These are phyloP conservation scores for Silene noctiflora DNA, from an alignment of 179 eudicot species.

Conservation along the genomic window DNA sequence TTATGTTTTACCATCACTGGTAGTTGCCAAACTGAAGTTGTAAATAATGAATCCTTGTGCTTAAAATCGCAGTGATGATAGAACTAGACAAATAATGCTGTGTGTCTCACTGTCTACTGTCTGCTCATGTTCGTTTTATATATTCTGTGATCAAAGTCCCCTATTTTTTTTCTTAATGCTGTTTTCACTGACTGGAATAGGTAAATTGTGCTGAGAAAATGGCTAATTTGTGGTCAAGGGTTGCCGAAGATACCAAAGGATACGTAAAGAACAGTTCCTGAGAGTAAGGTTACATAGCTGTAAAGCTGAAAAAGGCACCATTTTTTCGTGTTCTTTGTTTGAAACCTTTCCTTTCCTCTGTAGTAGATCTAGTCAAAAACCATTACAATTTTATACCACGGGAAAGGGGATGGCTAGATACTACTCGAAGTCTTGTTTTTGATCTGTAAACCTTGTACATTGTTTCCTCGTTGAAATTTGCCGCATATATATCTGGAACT, in stretches of 20 bases:
- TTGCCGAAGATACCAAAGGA: constrained; percentile 71
- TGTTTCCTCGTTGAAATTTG: constrained; percentile 1
- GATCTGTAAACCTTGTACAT: constrained; percentile 25
- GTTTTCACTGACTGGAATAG: constrained; percentile 38
- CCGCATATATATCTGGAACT: constrained; percentile 1
- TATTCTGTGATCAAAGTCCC: no score
- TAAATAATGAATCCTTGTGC: background rate
- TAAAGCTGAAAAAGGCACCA: constrained; percentile 24
- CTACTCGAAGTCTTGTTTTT: constrained; percentile 9
- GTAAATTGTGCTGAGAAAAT: constrained; percentile 71
- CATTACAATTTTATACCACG: constrained; percentile 16
- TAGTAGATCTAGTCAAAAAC: constrained; percentile 12
- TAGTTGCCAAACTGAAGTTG: background rate
- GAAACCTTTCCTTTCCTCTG: constrained; percentile 15
- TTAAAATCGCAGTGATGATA: constrained; percentile 4
- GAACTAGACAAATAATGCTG: background rate
- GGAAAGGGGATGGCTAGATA: constrained; percentile 10
- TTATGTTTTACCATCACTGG: background rate
- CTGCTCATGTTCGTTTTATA: background rate
- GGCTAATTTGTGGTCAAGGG: constrained; percentile 69
- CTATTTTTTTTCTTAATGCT: background rate
- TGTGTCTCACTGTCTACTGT: background rate
- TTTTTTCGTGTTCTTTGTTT: constrained; percentile 10
- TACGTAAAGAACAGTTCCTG: constrained; percentile 45
- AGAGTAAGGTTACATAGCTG: constrained; percentile 32